Base-by-base conservation (phyloP, 257 asterid genomes). In the Paraleonurus japonicus region DNA sequence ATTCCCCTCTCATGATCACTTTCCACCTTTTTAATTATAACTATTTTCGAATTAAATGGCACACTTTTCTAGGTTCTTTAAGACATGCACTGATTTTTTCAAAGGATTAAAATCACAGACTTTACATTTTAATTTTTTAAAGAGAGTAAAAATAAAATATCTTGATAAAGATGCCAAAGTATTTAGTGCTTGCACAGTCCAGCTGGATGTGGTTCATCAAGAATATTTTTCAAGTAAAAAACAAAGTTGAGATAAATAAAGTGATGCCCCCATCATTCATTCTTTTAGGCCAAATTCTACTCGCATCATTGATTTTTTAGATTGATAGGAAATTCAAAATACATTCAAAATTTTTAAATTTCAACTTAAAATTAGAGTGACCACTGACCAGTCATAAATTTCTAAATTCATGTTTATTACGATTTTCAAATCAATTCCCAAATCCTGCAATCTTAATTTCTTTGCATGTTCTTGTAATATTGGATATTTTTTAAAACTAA, bases 141-240 rank as follows among this genome's bases (percentile, higher is more conserved):
- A 28, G 30, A 61, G 37, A 28, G 7, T 15, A 0, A 24, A 61
- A 67, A 47, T 33, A 33, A 50, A 67, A 37, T 15, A 6, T 15
- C 15, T 73, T 69, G 59, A 57, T 51, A 68, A 69, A 68, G 84
- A 81, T 70, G 84, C 67, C 69, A 80, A 45, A 79, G 80, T 60
- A 61, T 75, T 57, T 65, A 79, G 88, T 80, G 86, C 76, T 67
- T 74, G 78, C 78, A 75, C 11, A 72, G 75, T 79, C 82, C 89
- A 85, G 95, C 84, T 88, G 85, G 86, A 83, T 71, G 50, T 80
- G 76, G 71, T 72, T 81, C 76, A 83, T 65, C 80, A 67, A 69
- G 76, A 65, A 27, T 50, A 17, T 15, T 47, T 59, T 57, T 39
- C 69, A 48, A n/a, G 57, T 19, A 51, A 77, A 74, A 85, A 60